Evolutionary conservation across 2,329 filamentous ascomycete genomes (phyloP).

Genomic region (Chaetomium sp.): DNA sequence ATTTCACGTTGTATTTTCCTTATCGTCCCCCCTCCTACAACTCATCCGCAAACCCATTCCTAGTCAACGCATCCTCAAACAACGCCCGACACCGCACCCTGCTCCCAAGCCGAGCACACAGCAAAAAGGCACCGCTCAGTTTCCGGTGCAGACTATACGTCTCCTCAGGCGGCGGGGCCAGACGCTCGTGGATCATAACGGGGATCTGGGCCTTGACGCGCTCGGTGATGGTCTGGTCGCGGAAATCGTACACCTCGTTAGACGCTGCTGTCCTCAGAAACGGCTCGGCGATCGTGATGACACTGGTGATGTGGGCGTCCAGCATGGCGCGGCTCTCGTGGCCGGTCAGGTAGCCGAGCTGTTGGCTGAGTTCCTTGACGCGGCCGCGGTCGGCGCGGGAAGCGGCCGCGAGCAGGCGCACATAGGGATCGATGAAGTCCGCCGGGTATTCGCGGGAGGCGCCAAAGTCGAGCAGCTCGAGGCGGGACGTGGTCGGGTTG

Average conservation of each 20-base stretch:
- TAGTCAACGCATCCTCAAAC: conserved; percentile 56
- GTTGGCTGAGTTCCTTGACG: conserved; percentile 62
- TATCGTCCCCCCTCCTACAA: not conserved
- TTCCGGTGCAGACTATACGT: conserved; percentile 95
- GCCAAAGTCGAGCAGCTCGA: conserved; percentile 93
- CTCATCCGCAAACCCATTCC: conserved; percentile 24
- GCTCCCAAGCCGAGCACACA: conserved; percentile 82
- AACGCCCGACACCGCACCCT: conserved; percentile 73
- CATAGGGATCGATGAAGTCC: conserved; percentile 72
- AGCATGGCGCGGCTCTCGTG: conserved; percentile 81
- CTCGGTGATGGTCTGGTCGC: conserved; percentile 92
- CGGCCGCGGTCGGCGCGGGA: conserved; percentile 58
- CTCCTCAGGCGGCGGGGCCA: conserved; percentile 91
- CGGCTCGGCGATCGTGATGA: conserved; percentile 86
- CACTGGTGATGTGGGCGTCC: conserved; percentile 80
- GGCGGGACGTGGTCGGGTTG: conserved; percentile 61
- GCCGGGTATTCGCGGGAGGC: conserved; percentile 80
- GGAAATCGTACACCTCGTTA: conserved; percentile 76
- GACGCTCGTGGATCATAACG: conserved; percentile 81
- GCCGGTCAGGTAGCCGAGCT: conserved; percentile 87
- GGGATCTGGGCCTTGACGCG: conserved; percentile 83
- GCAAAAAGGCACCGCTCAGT: conserved; percentile 85
- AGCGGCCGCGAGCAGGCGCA: conserved; percentile 73
- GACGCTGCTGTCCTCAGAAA: conserved; percentile 66
- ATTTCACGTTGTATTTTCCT: too few relatives aligned